Conservation (phyloP, 805 yeast genomes). For the Tetrapisispora fleetii region DNA sequence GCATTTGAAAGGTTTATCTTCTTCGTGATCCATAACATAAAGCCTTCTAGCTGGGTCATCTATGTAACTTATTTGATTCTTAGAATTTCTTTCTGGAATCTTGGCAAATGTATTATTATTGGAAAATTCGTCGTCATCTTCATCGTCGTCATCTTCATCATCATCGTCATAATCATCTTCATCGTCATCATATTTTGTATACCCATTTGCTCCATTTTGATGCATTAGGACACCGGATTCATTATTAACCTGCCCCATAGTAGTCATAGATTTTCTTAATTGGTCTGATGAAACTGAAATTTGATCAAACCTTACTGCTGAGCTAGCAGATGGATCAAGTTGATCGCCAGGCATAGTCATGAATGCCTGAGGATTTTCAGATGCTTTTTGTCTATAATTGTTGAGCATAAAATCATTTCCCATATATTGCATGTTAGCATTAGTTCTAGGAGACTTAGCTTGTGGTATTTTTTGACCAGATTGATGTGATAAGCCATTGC, state of each 20-base stretch:
- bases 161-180: constrained; percentile 20
- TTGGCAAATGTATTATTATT: not conserved
- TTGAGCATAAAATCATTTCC: not conserved
- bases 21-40: constrained; percentile 86
- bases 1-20: constrained; percentile 91
- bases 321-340: too few species aligned
- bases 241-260: not conserved
- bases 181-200: constrained; percentile 6
- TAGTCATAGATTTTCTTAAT: not conserved
- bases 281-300: not conserved
- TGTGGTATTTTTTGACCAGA: not conserved
- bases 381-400: not conserved
- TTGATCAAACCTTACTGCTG: not conserved
- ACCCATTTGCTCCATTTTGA: not conserved
- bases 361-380: not conserved
- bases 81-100: constrained; percentile 32
- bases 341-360: not conserved
- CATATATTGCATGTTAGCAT: not conserved
- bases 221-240: not conserved
- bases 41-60: constrained; percentile 95
- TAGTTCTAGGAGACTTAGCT: not conserved
- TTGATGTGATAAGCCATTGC: not conserved
- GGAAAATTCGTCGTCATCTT: constrained; percentile 2
- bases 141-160: constrained; percentile 2
- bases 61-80: constrained; percentile 39